A percentile compares a stretch with the other conserved stretches of the same genome.
phyloP scores from a whole-genome alignment of 257 asterid species.

The Rehmannia glutinosa region DNA sequence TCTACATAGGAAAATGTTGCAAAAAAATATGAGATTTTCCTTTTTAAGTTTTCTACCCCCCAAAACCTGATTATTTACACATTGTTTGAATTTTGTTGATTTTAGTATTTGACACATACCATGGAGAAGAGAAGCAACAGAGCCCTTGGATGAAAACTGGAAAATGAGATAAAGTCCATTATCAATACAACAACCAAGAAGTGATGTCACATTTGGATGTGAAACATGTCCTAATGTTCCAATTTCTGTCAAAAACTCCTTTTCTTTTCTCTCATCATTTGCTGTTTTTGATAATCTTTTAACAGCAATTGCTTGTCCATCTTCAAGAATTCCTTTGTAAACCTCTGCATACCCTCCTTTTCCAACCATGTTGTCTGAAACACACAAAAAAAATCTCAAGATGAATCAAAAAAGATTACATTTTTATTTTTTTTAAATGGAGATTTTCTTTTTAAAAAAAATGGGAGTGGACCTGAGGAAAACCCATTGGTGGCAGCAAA shows the following conservation, averaged over 20 bases:
- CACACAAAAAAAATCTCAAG: not conserved
- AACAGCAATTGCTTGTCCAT: slow-evolving; percentile 84
- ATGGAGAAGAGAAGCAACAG: slow-evolving; percentile 89
- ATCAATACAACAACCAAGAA: slow-evolving; percentile 85
- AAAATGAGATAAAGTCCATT: slow-evolving; percentile 86
- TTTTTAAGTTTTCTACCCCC: too few species aligned
- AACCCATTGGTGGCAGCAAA: slow-evolving; percentile 76
- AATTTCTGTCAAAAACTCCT: slow-evolving; percentile 79
- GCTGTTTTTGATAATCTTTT: slow-evolving; percentile 58
- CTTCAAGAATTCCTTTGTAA: slow-evolving; percentile 68
- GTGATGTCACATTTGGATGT: slow-evolving; percentile 71
- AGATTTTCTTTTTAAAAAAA: not conserved
- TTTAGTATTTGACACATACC: slow-evolving; percentile 27
- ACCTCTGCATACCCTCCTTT: slow-evolving; percentile 99
- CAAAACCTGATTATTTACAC: not conserved
- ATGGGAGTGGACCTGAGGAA: slow-evolving; percentile 45
- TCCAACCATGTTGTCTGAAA: slow-evolving; percentile 80
- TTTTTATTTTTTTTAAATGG: not conserved
- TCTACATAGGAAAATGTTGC: slow-evolving; percentile 29
- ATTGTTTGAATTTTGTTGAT: not conserved
- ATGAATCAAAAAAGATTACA: not conserved
- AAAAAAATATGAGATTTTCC: not conserved
- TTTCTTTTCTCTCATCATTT: slow-evolving; percentile 87
- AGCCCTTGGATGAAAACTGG: slow-evolving; percentile 88
- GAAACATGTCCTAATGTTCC: slow-evolving; percentile 89